Conservation (phyloP, 2,329 filamentous ascomycete species). For the Talaromyces verruculosus region DNA sequence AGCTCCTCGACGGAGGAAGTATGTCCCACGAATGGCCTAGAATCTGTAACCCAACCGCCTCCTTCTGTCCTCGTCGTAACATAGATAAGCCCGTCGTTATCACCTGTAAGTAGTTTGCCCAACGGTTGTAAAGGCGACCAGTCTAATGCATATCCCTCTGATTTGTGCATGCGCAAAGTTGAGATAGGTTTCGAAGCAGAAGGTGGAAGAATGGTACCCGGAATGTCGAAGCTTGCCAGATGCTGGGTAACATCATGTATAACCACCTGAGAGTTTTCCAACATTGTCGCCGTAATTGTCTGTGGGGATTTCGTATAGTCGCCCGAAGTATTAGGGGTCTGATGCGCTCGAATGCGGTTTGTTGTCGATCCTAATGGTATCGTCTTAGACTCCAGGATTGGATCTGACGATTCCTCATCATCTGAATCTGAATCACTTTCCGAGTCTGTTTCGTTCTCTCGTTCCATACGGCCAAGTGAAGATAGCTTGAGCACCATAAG, state of each 20-base stretch:
- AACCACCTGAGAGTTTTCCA: conserved; percentile 81
- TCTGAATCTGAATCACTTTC: conserved; percentile 70
- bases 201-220: conserved; percentile 74
- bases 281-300: conserved; percentile 87
- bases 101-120: conserved; percentile 86
- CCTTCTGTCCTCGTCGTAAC: conserved; percentile 81
- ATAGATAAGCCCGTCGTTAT: conserved; percentile 87
- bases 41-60: conserved; percentile 86
- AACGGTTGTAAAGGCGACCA: conserved; percentile 82
- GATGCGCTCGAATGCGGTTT: conserved; percentile 88
- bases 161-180: conserved; percentile 86
- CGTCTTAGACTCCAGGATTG: conserved; percentile 87
- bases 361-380: conserved; percentile 86
- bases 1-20: conserved; percentile 85
- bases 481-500: conserved; percentile 96
- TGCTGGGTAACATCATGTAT: conserved; percentile 95
- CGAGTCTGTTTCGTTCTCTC: conserved; percentile 65
- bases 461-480: conserved; percentile 83
- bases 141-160: conserved; percentile 94
- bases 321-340: conserved; percentile 63
- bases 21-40: conserved; percentile 79
- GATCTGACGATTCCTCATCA: conserved; percentile 73
- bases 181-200: conserved; percentile 85
- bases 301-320: conserved; percentile 71
- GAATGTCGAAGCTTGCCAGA: conserved; percentile 83